Evolutionary conservation across 305 asterid genomes (phyloP).

Genomic region (Fraxinus dipetala): DNA sequence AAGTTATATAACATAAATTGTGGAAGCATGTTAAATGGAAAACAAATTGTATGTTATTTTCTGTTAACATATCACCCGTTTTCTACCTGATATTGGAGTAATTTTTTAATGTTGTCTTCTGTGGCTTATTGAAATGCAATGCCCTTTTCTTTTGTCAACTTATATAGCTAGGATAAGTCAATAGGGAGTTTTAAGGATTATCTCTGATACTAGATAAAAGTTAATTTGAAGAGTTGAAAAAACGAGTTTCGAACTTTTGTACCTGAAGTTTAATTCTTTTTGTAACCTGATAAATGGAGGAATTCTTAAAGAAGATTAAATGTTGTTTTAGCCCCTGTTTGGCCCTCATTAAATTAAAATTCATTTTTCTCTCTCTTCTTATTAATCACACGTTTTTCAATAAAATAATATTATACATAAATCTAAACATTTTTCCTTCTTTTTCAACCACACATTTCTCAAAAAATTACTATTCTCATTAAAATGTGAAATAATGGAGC

Average conservation of each 20-base stretch:
- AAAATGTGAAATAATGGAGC: not conserved
- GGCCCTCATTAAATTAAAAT: no score
- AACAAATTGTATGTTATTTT: not conserved
- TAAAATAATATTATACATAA: no score
- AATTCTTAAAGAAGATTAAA: not conserved
- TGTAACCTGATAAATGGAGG: not conserved
- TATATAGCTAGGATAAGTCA: not conserved
- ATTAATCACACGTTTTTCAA: no score
- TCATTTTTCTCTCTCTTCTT: no score
- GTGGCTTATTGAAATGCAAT: not conserved
- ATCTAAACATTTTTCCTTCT: no score
- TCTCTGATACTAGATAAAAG: not conserved
- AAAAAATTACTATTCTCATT: no score
- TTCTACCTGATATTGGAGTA: not conserved
- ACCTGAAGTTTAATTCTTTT: not conserved
- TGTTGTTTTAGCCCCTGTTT: not conserved
- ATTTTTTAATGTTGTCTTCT: not conserved
- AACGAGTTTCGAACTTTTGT: not conserved
- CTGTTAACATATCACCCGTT: not conserved
- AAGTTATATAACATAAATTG: not conserved
- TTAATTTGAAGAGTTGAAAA: not conserved
- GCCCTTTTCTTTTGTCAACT: not conserved
- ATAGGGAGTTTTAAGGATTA: not conserved
- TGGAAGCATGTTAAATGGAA: not conserved
- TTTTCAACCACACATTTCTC: no score